phyloP scores from a whole-genome alignment of 495 filamentous ascomycete species.

The Mycothermus thermophilus region DNA sequence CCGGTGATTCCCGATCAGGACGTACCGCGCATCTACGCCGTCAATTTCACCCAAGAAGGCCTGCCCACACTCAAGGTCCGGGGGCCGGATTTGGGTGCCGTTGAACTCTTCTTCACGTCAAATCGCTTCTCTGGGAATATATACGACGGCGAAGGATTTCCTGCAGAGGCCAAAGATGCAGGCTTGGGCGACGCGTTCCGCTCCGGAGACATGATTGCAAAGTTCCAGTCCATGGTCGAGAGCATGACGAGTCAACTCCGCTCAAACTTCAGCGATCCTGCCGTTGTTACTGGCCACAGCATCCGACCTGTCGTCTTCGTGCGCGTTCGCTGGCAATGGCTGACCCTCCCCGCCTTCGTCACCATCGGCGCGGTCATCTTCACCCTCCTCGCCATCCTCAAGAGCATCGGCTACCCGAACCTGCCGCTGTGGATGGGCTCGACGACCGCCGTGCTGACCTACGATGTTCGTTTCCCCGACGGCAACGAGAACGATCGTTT shows the following conservation, averaged over 20 bases:
- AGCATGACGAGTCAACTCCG: conserved; percentile 10
- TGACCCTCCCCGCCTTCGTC: conserved; percentile 3
- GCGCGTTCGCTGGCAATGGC: conserved; percentile 6
- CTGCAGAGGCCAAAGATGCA: neutral
- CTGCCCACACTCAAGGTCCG: neutral
- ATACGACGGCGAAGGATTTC: neutral
- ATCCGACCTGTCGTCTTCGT: neutral
- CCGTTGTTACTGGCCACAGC: neutral
- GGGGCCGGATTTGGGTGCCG: neutral
- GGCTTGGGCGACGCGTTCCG: conserved; percentile 7
- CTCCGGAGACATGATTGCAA: neutral
- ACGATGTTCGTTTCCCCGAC: conserved; percentile 1
- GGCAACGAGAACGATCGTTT: neutral
- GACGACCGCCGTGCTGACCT: conserved; percentile 2
- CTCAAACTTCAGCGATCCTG: neutral
- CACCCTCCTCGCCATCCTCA: neutral
- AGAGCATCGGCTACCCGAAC: neutral
- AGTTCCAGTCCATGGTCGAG: conserved; percentile 1
- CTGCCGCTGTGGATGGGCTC: conserved; percentile 8
- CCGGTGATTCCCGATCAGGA: neutral
- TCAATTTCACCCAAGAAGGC: neutral
- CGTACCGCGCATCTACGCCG: neutral
- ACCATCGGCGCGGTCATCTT: conserved; percentile 1
- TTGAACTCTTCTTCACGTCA: neutral
- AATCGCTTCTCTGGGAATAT: conserved; percentile 1